Conservation (phyloP, 768 basidiomycete genomes). For the Leccinum broughii region DNA sequence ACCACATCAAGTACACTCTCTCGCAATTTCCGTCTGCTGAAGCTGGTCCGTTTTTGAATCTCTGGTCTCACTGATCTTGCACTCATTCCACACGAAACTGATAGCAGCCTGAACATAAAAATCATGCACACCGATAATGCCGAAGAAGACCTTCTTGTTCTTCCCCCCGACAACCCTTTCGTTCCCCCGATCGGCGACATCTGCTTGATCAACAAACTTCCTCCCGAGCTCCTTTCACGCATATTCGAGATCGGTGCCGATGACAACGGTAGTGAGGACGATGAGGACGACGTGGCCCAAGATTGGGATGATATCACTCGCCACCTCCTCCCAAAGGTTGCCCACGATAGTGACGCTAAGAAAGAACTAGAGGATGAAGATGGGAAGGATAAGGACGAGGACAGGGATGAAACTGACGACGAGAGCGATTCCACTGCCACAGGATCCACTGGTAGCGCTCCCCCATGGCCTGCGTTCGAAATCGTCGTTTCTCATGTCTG, state of each 20-base stretch:
- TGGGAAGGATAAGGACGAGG: not conserved
- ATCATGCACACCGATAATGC: conserved; percentile 2
- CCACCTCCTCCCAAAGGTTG: conserved; percentile 37
- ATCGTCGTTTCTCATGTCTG: conserved; percentile 64
- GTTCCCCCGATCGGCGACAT: conserved; percentile 40
- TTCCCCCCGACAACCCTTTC: conserved; percentile 48
- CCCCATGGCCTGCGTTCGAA: conserved; percentile 40
- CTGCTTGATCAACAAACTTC: conserved; percentile 54
- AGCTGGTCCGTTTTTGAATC: not conserved
- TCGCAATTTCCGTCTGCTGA: not conserved
- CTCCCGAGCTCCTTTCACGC: conserved; percentile 55
- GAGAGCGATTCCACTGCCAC: conserved; percentile 7
- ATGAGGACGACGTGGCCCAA: conserved; percentile 35
- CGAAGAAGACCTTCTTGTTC: conserved; percentile 13
- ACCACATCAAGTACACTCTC: not conserved
- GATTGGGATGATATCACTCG: conserved; percentile 3
- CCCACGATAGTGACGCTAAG: conserved; percentile 9
- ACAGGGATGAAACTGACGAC: not conserved
- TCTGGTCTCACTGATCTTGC: not conserved
- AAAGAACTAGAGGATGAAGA: not conserved
- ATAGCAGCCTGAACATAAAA: not conserved
- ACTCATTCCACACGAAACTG: not conserved
- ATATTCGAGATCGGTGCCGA: conserved; percentile 53
- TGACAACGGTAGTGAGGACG: conserved; percentile 38
- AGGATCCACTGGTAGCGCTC: conserved; percentile 1